Evolutionary conservation across 257 asterid genomes (phyloP).

Genomic region (Mitragyna speciosa): DNA sequence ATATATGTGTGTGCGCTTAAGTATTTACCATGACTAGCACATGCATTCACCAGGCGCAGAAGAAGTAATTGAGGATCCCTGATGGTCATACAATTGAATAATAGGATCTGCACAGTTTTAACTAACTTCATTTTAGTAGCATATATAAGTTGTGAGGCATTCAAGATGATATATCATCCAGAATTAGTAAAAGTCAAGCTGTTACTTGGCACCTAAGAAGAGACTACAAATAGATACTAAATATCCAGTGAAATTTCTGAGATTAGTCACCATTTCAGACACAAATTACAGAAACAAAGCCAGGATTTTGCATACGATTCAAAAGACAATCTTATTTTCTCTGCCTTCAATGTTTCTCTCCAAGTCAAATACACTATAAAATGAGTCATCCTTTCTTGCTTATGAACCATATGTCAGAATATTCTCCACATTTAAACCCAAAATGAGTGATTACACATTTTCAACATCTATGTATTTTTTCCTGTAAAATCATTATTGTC

Average conservation of each 20-base stretch:
- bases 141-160: background rate
- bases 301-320: background rate
- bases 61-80: conserved; percentile 94
- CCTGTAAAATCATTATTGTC: too few species aligned
- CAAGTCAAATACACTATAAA: background rate
- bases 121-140: conserved; percentile 2
- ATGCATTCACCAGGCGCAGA: conserved; percentile 69
- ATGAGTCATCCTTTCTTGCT: too few species aligned
- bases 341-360: background rate
- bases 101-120: conserved; percentile 65
- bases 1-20: conserved; percentile 10
- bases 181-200: background rate
- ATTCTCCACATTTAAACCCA: background rate
- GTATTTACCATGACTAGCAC: conserved; percentile 76
- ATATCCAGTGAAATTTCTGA: background rate
- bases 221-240: background rate
- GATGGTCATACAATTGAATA: conserved; percentile 97
- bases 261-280: background rate
- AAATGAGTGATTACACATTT: background rate
- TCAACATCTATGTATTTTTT: background rate
- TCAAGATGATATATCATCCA: background rate
- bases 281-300: background rate
- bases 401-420: background rate
- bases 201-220: background rate
- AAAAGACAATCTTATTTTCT: background rate